Conservation (phyloP, 139 green algal genomes). For the Nannochloris sp. region DNA sequence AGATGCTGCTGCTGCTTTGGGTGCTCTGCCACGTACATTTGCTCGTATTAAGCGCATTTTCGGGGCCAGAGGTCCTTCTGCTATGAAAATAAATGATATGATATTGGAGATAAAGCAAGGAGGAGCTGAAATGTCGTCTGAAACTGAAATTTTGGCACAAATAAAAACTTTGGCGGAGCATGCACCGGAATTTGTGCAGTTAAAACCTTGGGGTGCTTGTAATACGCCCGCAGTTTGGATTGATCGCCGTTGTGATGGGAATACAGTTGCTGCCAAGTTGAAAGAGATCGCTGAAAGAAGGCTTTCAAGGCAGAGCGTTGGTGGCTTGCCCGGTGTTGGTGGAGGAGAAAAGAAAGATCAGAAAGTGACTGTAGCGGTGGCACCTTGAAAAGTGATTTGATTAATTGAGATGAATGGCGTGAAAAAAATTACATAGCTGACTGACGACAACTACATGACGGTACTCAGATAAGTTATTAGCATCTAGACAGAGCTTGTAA, state of each 20-base stretch:
- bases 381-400: too few species aligned
- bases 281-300: neutral
- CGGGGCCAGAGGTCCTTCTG: conserved; percentile 10
- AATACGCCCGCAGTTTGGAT: conserved; percentile 28
- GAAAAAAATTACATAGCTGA: too few species aligned
- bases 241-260: conserved; percentile 10
- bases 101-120: conserved; percentile 8
- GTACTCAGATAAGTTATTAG: too few species aligned
- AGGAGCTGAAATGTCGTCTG: neutral
- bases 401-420: too few species aligned
- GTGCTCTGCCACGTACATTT: conserved; percentile 20
- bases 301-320: too few species aligned
- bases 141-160: neutral
- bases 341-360: too few species aligned
- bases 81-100: conserved; percentile 13
- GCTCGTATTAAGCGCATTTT: conserved; percentile 24
- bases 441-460: too few species aligned
- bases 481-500: too few species aligned
- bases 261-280: neutral
- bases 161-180: conserved; percentile 13
- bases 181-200: conserved; percentile 18
- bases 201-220: conserved; percentile 21
- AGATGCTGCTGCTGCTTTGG: neutral
- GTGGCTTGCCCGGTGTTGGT: too few species aligned
- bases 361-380: too few species aligned